Evolutionary conservation across 805 yeast genomes (phyloP).

Genomic region (Wickerhamomyces sydowiorum): DNA sequence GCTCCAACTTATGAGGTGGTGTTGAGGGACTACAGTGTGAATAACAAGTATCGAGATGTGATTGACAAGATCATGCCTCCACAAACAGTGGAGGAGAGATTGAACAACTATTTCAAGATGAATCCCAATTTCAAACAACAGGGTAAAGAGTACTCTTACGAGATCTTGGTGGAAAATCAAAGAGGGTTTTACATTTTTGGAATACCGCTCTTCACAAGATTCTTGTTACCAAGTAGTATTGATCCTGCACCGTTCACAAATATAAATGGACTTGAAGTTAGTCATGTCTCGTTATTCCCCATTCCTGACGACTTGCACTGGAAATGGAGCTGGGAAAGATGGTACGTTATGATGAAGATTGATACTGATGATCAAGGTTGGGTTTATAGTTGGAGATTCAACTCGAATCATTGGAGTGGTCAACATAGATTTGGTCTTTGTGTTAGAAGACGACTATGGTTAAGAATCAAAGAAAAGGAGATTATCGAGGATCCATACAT

Average conservation of each 20-base stretch:
- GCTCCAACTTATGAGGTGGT: too few relatives aligned
- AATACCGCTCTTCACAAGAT: slow-evolving; percentile 41
- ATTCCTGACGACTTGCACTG: slow-evolving; percentile 56
- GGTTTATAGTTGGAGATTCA: slow-evolving; percentile 54
- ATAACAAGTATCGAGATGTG: too few relatives aligned
- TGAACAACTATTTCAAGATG: not conserved
- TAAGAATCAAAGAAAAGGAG: slow-evolving; percentile 27
- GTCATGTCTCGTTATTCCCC: slow-evolving; percentile 20
- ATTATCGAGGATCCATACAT: too few relatives aligned
- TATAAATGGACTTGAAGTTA: slow-evolving; percentile 22
- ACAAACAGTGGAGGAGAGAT: not conserved
- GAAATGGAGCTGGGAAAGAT: slow-evolving; percentile 63
- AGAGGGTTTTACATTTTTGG: slow-evolving; percentile 50
- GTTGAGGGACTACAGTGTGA: too few relatives aligned
- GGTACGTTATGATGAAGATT: slow-evolving; percentile 66
- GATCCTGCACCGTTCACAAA: slow-evolving; percentile 39
- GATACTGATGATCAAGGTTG: slow-evolving; percentile 87
- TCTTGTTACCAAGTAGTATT: slow-evolving; percentile 38
- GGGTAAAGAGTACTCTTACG: slow-evolving; percentile 18
- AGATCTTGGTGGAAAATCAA: slow-evolving; percentile 47
- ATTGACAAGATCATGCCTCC: not conserved
- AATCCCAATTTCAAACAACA: not conserved
- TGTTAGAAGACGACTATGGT: slow-evolving; percentile 67
- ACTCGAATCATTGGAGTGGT: slow-evolving; percentile 56
- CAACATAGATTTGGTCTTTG: slow-evolving; percentile 50